These are phyloP conservation scores for Populus tomentosa DNA, from an alignment of 441 rosid genomes.

Conservation along the genomic window DNA sequence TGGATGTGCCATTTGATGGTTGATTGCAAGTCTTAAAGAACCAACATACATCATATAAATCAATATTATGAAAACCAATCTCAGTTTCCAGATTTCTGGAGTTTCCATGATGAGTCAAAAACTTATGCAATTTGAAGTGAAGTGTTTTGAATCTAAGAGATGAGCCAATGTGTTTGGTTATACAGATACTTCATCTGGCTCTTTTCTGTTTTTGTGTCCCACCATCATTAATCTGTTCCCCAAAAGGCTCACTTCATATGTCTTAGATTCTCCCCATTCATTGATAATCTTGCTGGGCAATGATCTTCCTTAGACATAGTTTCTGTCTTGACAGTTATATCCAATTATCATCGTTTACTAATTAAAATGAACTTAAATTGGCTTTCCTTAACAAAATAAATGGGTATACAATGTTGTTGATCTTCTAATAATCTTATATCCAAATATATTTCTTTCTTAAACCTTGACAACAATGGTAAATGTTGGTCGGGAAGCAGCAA, in stretches of 20 bases:
- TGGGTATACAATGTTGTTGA: not conserved
- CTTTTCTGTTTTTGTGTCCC: not conserved
- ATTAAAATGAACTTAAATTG: no score
- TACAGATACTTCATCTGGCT: not conserved
- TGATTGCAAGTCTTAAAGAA: not conserved
- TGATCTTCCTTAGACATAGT: not conserved
- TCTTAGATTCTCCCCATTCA: not conserved
- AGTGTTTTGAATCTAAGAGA: not conserved
- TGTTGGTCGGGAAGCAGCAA: not conserved
- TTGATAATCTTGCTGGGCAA: not conserved
- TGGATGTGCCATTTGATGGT: not conserved
- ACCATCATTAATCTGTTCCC: not conserved
- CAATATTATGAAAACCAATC: not conserved
- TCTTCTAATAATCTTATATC: not conserved
- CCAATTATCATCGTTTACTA: not conserved
- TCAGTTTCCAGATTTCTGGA: not conserved
- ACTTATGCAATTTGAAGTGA: not conserved
- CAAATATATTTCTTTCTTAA: no score
- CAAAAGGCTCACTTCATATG: not conserved
- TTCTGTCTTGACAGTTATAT: not conserved
- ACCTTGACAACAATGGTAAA: not conserved
- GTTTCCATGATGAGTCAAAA: not conserved
- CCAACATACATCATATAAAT: not conserved
- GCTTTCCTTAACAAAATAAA: not conserved
- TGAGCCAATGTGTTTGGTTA: not conserved